Base-by-base conservation (phyloP, 306 rosid species). In the Rubus idaeus region DNA sequence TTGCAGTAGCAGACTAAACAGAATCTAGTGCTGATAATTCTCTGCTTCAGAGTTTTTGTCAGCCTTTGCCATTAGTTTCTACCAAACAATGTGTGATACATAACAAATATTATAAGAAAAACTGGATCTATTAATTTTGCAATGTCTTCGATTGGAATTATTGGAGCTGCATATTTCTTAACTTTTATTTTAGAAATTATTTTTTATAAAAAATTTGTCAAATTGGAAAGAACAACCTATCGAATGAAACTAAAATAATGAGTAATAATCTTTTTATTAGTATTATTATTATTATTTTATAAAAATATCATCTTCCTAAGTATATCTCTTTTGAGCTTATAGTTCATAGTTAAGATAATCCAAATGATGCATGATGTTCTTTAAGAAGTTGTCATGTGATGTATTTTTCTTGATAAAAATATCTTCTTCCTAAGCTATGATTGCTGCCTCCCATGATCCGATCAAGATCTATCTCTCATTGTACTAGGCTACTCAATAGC, bases 361-460 rank as follows among this genome's bases (percentile, higher is more conserved):
- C 78, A 75, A 40, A 40, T 40, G 16, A 65, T 40, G 14, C 47
- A 60, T 26, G 45, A 39, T 60, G 60, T 8, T n/a, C 35, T 44
- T 16, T 45, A 26, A 40, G 71, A 42, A 17, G 16, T 18, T 20
- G 52, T 52, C 45, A 52, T 78, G 80, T 70, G 68, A 64, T 53
- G 57, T 44, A 30, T 30, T 30, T 30, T 30, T 30, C 35, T 30
- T 0, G 35, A 30, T 30, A 30, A 30, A 30, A 30, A 30, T 30
- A 30, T 30, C 49, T 13, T 65, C 47, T 65, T 41, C 66, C 66
- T n/a, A 46, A 46, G 82, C 61, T 83, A 89, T 89, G 81, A 83
- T 89, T 87, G 90, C 73, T 86, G 87, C 86, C 77, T 78, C 89
- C 83, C 84, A 86, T 83, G 83, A 91, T 78, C 84, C 80, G 80